Evolutionary conservation across 768 basidiomycete species (phyloP), one percentile per base, ranked within the genome.

Genomic region (Pleurotus tuber-regium): DNA sequence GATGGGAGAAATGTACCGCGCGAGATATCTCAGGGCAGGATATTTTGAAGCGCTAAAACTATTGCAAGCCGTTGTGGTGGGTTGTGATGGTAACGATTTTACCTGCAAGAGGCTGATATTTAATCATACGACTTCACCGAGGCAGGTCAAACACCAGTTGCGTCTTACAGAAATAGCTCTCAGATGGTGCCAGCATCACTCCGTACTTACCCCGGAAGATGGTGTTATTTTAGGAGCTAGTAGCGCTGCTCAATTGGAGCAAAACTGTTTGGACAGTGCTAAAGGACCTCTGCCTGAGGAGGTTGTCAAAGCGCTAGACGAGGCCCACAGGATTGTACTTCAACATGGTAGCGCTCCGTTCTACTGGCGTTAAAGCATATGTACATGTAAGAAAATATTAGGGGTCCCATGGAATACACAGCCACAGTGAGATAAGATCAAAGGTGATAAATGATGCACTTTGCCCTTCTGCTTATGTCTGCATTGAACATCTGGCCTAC

Each of bases 201-300:
- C 73, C 4, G 57, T 59, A 2, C 60, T 81, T 16, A 59, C 54
- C 7, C 67, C 67, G 0, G 43, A 54, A 23, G 78, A 80, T 50
- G 80, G 77, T 2, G 61, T 79, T 10, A 76, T 80, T 47, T 57
- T 80, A 4, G 79, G 78, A 2, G 77, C 78, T 4, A 74, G 71
- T 57, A 75, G 71, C n/a, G 66, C 63, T 4, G 63, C 57, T 2
- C 78, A 80, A 56, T 53, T 79, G 43, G 61, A 73, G 54, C 64
- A 70, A 53, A 79, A 79, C 52, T 67, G 73, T 41, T 61, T 64
- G 41, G 73, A 78, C 52, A 70, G 68, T 42, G 78, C 71, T 57
- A 79, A 80, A 61, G 80, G 81, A 0, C 78, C 79, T 0, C 67
- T 83, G 26, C 77, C 80, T 2, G 70, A 78, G 31, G 78, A 75